Conservation (phyloP, 139 green algal species). For the Micractinium conductrix region DNA sequence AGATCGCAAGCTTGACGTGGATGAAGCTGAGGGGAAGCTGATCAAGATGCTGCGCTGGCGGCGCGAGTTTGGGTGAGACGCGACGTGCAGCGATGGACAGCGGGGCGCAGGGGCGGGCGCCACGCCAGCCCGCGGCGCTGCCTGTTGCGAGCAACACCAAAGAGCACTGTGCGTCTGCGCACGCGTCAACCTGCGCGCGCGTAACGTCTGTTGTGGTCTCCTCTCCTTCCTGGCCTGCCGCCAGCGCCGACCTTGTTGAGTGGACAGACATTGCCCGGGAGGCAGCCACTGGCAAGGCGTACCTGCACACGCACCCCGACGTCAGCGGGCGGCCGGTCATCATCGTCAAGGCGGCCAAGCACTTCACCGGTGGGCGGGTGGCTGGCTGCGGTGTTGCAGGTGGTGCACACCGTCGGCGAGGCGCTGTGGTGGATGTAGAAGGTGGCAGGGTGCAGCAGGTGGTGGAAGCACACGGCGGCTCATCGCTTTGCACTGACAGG, state of each 20-base stretch:
- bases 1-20: conserved; percentile 83
- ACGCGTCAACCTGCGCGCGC: too few species aligned
- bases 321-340: conserved; percentile 76
- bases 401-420: too few species aligned
- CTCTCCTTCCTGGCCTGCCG: neutral
- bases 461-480: too few species aligned
- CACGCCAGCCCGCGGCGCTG: too few species aligned
- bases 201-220: too few species aligned
- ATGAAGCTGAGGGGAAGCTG: conserved; percentile 85
- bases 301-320: conserved; percentile 80
- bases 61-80: conserved; percentile 62
- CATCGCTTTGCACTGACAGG: too few species aligned
- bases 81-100: neutral
- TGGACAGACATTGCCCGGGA: conserved; percentile 48
- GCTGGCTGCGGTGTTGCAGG: too few species aligned
- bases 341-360: conserved; percentile 71
- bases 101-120: too few species aligned
- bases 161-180: too few species aligned
- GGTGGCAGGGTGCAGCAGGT: neutral
- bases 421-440: neutral
- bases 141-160: too few species aligned
- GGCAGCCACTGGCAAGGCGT: conserved; percentile 85
- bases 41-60: conserved; percentile 71
- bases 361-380: conserved; percentile 48
- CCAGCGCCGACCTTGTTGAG: conserved; percentile 10